Conservation (phyloP, 805 yeast species). For the Myxozyma monticola region DNA sequence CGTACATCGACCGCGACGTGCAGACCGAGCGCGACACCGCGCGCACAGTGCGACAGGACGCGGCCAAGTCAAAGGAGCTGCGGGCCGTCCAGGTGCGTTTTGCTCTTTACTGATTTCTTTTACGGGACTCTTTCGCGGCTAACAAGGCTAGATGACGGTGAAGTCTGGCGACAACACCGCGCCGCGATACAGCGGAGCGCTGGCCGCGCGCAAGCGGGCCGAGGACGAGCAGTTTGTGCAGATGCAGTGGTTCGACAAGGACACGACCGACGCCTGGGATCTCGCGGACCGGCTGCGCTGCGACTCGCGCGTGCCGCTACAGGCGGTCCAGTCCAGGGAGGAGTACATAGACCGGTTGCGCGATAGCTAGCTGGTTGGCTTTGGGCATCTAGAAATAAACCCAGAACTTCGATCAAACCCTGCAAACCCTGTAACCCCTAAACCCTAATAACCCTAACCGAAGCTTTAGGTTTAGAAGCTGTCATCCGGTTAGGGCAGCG, state of each 20-base stretch:
- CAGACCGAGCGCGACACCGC: slow-evolving; percentile 48
- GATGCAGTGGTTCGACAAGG: slow-evolving; percentile 50
- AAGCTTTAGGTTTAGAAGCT: no score
- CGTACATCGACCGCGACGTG: slow-evolving; percentile 64
- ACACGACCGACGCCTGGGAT: slow-evolving; percentile 38
- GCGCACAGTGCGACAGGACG: slow-evolving; percentile 44
- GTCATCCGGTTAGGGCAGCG: no score
- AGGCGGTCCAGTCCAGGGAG: slow-evolving; percentile 26
- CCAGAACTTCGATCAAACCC: neutral
- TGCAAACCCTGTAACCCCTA: no score
- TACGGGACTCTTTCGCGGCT: neutral
- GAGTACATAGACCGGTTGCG: slow-evolving; percentile 30
- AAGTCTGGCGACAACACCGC: slow-evolving; percentile 58
- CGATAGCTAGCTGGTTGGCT: slow-evolving; percentile 4
- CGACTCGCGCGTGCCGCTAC: slow-evolving; percentile 20
- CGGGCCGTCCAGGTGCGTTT: slow-evolving; percentile 57
- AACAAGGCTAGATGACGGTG: slow-evolving; percentile 55
- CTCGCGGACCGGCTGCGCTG: slow-evolving; percentile 35
- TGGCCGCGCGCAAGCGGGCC: slow-evolving; percentile 59
- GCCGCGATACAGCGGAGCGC: slow-evolving; percentile 68
- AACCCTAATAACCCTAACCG: no score
- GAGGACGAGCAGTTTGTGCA: slow-evolving; percentile 57
- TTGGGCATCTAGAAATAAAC: neutral
- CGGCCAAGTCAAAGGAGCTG: slow-evolving; percentile 47
- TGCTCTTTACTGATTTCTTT: neutral